phyloP scores from a whole-genome alignment of 2,329 filamentous ascomycete species.

The Pseudogymnoascus sp. region DNA sequence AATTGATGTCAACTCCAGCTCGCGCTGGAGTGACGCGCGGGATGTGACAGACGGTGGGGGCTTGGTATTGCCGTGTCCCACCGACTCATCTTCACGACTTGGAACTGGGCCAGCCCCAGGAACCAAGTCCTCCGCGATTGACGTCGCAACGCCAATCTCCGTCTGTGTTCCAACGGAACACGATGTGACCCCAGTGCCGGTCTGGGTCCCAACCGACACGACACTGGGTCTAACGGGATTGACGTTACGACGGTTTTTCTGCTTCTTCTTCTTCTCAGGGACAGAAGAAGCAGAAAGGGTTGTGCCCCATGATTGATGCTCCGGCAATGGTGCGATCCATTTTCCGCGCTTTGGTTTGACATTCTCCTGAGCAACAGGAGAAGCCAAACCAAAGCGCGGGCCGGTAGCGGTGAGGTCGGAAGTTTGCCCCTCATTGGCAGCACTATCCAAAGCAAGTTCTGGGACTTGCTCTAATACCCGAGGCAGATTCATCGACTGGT shows the following conservation, averaged over 20 bases:
- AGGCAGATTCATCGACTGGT: neutral
- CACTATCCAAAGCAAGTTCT: neutral
- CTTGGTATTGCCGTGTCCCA: neutral
- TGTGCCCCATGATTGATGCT: neutral
- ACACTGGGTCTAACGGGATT: neutral
- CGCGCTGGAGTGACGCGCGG: slow-evolving; percentile 4
- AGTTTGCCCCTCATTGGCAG: neutral
- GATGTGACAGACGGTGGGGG: neutral
- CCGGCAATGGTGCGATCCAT: neutral
- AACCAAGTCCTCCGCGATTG: slow-evolving; percentile 2
- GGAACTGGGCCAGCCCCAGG: neutral
- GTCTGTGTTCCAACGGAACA: neutral
- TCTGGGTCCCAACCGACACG: neutral
- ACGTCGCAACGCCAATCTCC: neutral
- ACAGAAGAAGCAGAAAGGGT: neutral
- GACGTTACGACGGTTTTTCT: neutral
- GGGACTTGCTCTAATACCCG: neutral
- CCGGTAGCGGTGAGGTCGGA: neutral
- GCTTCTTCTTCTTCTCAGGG: neutral
- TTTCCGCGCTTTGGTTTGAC: neutral
- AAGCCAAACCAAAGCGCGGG: neutral
- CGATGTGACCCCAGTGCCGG: neutral
- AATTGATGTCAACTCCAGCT: slow-evolving; percentile 8
- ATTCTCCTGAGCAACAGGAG: neutral
- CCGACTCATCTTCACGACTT: neutral